These are phyloP conservation scores for Penicillium brevicompactum DNA, from an alignment of 2,329 filamentous ascomycete genomes.

Conservation along the genomic window DNA sequence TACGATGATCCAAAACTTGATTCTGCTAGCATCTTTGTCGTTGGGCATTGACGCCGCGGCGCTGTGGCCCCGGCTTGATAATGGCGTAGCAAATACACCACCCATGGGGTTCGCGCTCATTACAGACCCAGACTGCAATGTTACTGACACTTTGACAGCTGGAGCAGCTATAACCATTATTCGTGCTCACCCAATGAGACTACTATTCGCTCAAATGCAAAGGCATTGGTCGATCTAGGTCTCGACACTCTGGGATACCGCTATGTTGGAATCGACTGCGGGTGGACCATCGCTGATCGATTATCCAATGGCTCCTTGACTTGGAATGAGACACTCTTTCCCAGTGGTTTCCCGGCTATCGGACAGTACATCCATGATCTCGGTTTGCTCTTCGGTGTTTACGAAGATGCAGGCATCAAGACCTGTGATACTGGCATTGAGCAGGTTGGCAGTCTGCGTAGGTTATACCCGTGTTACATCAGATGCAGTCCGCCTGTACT, in stretches of 20 bases:
- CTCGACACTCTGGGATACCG: slow-evolving; percentile 57
- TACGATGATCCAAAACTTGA: neutral
- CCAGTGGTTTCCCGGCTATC: slow-evolving; percentile 45
- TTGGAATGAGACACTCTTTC: slow-evolving; percentile 47
- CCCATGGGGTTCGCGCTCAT: slow-evolving; percentile 30
- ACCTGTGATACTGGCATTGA: slow-evolving; percentile 39
- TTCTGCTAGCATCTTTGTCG: neutral
- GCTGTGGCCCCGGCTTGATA: slow-evolving; percentile 10
- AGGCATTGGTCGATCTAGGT: slow-evolving; percentile 56
- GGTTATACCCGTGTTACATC: slow-evolving; percentile 10
- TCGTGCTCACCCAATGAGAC: slow-evolving; percentile 52
- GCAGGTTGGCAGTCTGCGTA: slow-evolving; percentile 41
- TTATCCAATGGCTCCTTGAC: slow-evolving; percentile 42
- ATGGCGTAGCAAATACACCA: slow-evolving; percentile 31
- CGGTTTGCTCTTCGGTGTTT: slow-evolving; percentile 49
- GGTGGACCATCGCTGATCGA: slow-evolving; percentile 52
- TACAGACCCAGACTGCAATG: neutral
- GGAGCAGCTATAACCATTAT: slow-evolving; percentile 64
- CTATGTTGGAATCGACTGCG: slow-evolving; percentile 61
- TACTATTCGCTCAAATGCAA: slow-evolving; percentile 55
- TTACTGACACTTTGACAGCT: slow-evolving; percentile 34
- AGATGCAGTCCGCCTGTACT: neutral
- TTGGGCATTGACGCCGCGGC: neutral
- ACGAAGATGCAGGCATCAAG: slow-evolving; percentile 46
- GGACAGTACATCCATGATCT: slow-evolving; percentile 41